Conservation (phyloP, 2,329 filamentous ascomycete genomes). For the Helotiales sp. region DNA sequence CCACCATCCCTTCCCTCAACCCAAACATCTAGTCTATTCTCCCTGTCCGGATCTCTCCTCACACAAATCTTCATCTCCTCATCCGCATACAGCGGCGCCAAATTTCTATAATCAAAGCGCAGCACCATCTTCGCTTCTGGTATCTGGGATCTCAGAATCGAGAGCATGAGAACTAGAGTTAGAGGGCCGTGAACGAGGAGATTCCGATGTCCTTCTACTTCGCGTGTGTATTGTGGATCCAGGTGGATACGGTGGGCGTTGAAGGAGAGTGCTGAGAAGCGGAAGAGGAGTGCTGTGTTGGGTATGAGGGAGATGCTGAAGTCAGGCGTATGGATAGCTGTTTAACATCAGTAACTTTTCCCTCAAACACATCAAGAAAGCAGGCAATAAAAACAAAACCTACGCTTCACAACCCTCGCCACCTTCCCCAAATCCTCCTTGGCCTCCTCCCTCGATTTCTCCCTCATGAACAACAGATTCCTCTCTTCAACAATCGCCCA, state of each 20-base stretch:
- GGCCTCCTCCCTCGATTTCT: conserved; percentile 36
- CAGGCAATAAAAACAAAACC: not conserved
- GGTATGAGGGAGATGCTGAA: conserved; percentile 67
- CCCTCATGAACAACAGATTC: conserved; percentile 67
- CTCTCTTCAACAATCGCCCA: conserved; percentile 59
- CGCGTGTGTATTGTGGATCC: conserved; percentile 70
- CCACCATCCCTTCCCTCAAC: conserved; percentile 65
- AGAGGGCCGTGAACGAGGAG: conserved; percentile 89
- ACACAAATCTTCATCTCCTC: conserved; percentile 75
- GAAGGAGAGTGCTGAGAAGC: conserved; percentile 88
- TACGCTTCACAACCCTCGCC: conserved; percentile 37
- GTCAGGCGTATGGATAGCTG: conserved; percentile 47
- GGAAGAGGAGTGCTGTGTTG: conserved; percentile 76
- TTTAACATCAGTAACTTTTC: conserved; percentile 18
- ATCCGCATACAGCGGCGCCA: conserved; percentile 78
- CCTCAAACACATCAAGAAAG: conserved; percentile 12
- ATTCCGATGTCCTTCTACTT: conserved; percentile 74
- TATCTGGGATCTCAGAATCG: conserved; percentile 61
- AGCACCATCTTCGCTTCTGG: conserved; percentile 50
- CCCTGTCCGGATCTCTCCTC: conserved; percentile 50
- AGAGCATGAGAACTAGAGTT: conserved; percentile 76
- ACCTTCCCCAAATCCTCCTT: conserved; percentile 26
- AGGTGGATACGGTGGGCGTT: conserved; percentile 94
- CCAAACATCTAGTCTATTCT: conserved; percentile 64
- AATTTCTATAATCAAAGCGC: conserved; percentile 77